Percentiles rank a stretch among this genome's conserved stretches.
These are phyloP conservation scores for Entomortierella parvispora DNA, from an alignment of 192 early-diverging fungal species.

Conservation along the genomic window DNA sequence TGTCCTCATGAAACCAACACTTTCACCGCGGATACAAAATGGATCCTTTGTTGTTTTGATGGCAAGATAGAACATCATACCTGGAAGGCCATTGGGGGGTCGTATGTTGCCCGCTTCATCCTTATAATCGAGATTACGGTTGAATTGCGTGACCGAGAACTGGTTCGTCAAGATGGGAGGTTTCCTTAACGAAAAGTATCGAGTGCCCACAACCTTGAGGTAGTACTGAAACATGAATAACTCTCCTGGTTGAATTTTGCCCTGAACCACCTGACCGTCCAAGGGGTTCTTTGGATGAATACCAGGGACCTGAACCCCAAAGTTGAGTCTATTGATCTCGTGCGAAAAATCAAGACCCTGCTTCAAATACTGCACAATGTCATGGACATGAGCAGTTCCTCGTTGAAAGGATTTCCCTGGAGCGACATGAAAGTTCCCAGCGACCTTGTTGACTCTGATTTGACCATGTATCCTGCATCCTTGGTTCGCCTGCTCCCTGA, in stretches of 20 bases:
- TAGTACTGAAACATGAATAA: slow-evolving; percentile 88
- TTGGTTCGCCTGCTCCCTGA: slow-evolving; percentile 84
- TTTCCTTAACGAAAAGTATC: slow-evolving; percentile 72
- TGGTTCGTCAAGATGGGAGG: slow-evolving; percentile 83
- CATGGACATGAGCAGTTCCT: slow-evolving; percentile 81
- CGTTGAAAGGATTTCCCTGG: slow-evolving; percentile 85
- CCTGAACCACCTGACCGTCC: slow-evolving; percentile 49
- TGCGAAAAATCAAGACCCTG: slow-evolving; percentile 85
- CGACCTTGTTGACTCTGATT: slow-evolving; percentile 89
- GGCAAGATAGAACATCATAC: too few species aligned
- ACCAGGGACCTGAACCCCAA: slow-evolving; percentile 67
- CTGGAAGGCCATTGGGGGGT: slow-evolving; percentile 10
- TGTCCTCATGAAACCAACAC: too few species aligned
- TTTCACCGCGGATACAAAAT: too few species aligned
- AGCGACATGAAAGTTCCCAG: slow-evolving; percentile 94
- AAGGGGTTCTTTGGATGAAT: slow-evolving; percentile 67
- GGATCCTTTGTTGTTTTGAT: too few species aligned
- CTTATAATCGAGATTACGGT: slow-evolving; percentile 57
- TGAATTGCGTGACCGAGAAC: slow-evolving; percentile 90
- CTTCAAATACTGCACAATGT: slow-evolving; percentile 70
- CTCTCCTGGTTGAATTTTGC: slow-evolving; percentile 9
- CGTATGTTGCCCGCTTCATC: neutral
- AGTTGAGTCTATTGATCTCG: slow-evolving; percentile 81
- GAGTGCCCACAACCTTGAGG: slow-evolving; percentile 90
- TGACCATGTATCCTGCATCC: slow-evolving; percentile 89